Conservation (phyloP, 495 filamentous ascomycete genomes). For the Trichoderma orchidacearum region DNA sequence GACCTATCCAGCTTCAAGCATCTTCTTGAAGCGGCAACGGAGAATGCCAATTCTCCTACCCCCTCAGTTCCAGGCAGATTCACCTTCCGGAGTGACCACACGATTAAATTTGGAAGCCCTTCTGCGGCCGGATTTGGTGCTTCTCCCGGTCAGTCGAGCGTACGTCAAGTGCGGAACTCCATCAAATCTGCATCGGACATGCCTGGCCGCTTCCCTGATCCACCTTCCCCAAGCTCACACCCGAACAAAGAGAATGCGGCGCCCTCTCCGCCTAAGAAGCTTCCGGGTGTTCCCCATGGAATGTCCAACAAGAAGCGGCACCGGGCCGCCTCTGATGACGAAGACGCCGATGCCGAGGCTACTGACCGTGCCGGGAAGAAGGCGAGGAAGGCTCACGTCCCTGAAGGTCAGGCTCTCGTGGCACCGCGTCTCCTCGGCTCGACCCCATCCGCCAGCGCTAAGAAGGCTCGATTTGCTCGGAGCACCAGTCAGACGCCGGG, state of each 20-base stretch:
- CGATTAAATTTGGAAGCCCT: conserved; percentile 33
- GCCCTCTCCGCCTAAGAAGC: conserved; percentile 9
- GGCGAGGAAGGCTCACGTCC: conserved; percentile 27
- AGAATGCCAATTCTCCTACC: conserved; percentile 13
- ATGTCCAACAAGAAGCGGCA: conserved; percentile 63
- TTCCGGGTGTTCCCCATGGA: conserved; percentile 44
- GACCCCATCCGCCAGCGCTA: conserved; percentile 8
- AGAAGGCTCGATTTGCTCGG: conserved; percentile 9
- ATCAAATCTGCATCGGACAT: conserved; percentile 25
- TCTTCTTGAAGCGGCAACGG: conserved; percentile 11
- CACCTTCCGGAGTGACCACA: conserved; percentile 45
- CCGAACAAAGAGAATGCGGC: conserved; percentile 36
- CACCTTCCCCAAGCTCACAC: conserved; percentile 6
- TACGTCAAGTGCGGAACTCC: conserved; percentile 43
- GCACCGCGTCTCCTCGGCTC: conserved; percentile 21
- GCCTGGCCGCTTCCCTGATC: conserved; percentile 34
- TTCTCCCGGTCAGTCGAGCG: conserved; percentile 37
- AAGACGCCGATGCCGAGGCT: conserved; percentile 26
- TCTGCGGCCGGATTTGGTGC: conserved; percentile 30
- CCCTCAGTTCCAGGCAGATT: conserved; percentile 37
- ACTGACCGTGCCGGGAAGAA: conserved; percentile 30
- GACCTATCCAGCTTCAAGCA: conserved; percentile 25
- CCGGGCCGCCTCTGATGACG: conserved; percentile 36
- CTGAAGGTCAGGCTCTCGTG: conserved; percentile 30
- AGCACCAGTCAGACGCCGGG: not conserved